Evolutionary conservation across 2,329 filamentous ascomycete species (phyloP), one percentile per base, ranked within the genome.

Genomic region (Aspergillus versicolor): DNA sequence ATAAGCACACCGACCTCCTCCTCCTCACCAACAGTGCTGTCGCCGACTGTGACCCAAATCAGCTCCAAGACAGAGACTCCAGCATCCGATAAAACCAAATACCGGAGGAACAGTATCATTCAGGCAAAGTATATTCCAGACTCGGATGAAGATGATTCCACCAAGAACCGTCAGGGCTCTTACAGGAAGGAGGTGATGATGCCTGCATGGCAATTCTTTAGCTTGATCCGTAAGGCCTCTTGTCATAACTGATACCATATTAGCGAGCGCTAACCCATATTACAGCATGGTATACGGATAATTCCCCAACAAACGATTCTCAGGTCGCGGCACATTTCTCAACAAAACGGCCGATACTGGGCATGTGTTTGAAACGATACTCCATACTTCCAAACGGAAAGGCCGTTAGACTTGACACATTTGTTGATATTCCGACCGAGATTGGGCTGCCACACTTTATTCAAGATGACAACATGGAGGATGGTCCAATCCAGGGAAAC

Each of bases 151-250:
- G 62, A 63, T 65, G 73, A 68, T 63, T 71, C 64, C 13, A 62
- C 65, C 38, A 60, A 61, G 5, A 65, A 70, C 38, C 69, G 72
- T 13, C 73, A 65, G 53, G 75, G 75, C 40, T 80, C 77, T 34
- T 73, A 82, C 49, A 74, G 82, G 62, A 96, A 93, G 69, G 92
- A 96, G 66, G 89, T 97, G 13, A 88, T 93, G 57, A 96, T 97
- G 79, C 93, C 93, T 38, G 94, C 94, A 2, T 97, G 92, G 92
- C 93, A 97, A 68, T 96, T 97, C 69, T 97, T 97, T 76, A 91
- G 90, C 67, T 79, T 97, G 24, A 91, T 97, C 66, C 92, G 89
- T 92, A 78, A 76, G 89, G 30, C 3, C 19, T 45, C 81, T 40
- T 52, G 15, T 9, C 57, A 17, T 56, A 17, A 43, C 21, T 34